phyloP scores from a whole-genome alignment of 73 alveolate species.

The Uronychia binucleata region DNA sequence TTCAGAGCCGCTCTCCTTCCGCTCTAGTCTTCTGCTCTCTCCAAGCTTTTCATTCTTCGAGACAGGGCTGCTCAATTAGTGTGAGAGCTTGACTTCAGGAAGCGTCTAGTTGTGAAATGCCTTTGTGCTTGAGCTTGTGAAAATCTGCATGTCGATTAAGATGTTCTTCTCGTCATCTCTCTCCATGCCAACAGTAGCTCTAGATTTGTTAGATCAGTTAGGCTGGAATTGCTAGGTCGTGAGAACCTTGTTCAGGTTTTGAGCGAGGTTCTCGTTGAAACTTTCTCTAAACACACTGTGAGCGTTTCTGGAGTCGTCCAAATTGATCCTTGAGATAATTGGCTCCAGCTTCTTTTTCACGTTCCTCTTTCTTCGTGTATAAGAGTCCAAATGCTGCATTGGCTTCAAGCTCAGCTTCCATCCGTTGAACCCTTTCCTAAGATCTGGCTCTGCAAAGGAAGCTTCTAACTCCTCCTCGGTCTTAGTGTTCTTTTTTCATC shows the following conservation, averaged over 20 bases:
- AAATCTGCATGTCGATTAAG: background rate
- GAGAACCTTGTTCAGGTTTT: background rate
- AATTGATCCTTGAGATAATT: background rate
- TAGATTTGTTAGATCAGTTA: background rate
- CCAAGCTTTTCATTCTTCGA: background rate
- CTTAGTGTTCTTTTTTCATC: background rate
- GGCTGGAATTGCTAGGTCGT: background rate
- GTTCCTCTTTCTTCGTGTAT: background rate
- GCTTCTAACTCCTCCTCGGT: background rate
- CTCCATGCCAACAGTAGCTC: background rate
- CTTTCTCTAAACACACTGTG: background rate
- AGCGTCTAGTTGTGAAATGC: background rate
- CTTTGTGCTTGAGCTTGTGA: background rate
- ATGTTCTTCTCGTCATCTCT: background rate
- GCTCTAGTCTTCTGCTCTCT: too few species aligned
- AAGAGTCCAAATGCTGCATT: background rate
- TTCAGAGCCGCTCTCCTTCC: too few species aligned
- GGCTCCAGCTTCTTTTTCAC: background rate
- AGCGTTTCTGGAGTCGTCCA: background rate
- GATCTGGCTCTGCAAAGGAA: background rate
- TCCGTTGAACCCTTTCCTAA: background rate
- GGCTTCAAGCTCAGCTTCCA: background rate
- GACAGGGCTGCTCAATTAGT: background rate
- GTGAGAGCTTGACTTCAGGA: background rate
- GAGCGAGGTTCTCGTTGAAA: too few species aligned